A percentile compares a stretch with the other conserved stretches of the same genome.
Evolutionary conservation across 257 asterid species (phyloP).

Genomic region (Rhazya stricta): DNA sequence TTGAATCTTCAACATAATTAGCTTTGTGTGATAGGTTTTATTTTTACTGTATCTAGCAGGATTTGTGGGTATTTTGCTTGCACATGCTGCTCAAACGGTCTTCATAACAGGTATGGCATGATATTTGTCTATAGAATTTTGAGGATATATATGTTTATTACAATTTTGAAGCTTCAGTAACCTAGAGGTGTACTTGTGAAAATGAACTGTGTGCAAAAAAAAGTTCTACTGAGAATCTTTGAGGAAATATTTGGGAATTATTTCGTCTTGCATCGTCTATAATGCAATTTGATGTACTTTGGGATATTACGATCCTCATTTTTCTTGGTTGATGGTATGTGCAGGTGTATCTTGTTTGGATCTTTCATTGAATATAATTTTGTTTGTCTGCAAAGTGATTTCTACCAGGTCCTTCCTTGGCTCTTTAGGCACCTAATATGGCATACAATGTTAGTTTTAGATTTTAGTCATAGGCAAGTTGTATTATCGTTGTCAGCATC

Average conservation of each 20-base stretch:
- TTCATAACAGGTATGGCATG: conserved; percentile 65
- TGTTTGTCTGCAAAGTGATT: too few species aligned
- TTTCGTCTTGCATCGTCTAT: neutral
- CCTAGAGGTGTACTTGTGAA: neutral
- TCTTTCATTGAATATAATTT: neutral
- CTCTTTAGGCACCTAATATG: neutral
- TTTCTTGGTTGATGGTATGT: neutral
- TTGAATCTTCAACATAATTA: conserved; percentile 1
- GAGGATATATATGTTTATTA: neutral
- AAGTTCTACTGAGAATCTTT: neutral
- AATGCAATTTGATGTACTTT: neutral
- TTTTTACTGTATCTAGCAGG: conserved; percentile 45
- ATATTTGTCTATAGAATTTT: neutral
- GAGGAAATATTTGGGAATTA: neutral
- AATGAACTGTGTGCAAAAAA: neutral
- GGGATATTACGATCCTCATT: neutral
- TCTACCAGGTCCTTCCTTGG: too few species aligned
- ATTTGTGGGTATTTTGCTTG: conserved; percentile 84
- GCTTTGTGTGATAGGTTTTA: conserved; percentile 22
- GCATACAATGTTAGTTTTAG: neutral
- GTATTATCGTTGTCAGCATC: too few species aligned
- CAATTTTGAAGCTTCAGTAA: neutral
- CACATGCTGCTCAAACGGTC: conserved; percentile 73
- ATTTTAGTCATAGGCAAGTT: neutral
- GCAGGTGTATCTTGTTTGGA: neutral